Percentiles rank a stretch among this genome's conserved stretches.
Conservation (phyloP, 768 basidiomycete genomes). For the Suillus cothurnatus region DNA sequence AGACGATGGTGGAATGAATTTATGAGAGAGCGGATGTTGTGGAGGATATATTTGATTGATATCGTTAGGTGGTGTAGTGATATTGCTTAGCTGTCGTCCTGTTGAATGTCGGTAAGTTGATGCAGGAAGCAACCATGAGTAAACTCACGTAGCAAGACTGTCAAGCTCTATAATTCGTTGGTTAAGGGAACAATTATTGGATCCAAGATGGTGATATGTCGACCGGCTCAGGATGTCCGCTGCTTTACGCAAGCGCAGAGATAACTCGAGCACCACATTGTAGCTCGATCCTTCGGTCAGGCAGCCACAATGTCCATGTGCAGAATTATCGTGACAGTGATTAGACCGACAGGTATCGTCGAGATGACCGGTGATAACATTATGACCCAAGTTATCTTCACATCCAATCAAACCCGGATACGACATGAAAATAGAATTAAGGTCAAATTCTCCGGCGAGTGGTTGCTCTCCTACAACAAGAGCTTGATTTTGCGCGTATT, state of each 20-base stretch:
- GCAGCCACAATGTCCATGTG: slow-evolving; percentile 55
- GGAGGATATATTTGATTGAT: slow-evolving; percentile 15
- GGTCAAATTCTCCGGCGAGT: slow-evolving; percentile 41
- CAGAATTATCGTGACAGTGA: slow-evolving; percentile 15
- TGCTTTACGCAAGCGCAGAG: slow-evolving; percentile 60
- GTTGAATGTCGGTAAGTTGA: slow-evolving; percentile 14
- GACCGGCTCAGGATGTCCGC: slow-evolving; percentile 56
- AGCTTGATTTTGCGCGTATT: slow-evolving; percentile 38
- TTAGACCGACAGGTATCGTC: slow-evolving; percentile 17
- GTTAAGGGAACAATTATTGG: slow-evolving; percentile 36
- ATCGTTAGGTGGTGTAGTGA: slow-evolving; percentile 30
- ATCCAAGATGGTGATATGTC: slow-evolving; percentile 37
- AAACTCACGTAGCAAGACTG: slow-evolving; percentile 51
- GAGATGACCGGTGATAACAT: slow-evolving; percentile 9
- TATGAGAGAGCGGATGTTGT: slow-evolving; percentile 15
- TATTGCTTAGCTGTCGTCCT: slow-evolving; percentile 47
- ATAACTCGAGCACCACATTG: slow-evolving; percentile 64
- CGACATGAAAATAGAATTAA: slow-evolving; percentile 43
- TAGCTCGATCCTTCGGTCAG: slow-evolving; percentile 56
- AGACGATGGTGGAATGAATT: slow-evolving; percentile 1
- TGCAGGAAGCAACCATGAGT: not conserved
- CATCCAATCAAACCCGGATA: slow-evolving; percentile 28
- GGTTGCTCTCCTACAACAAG: slow-evolving; percentile 26
- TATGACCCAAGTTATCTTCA: slow-evolving; percentile 15
- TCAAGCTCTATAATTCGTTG: slow-evolving; percentile 55